phyloP scores from a whole-genome alignment of 768 basidiomycete species.

The Lactarius tabidus region DNA sequence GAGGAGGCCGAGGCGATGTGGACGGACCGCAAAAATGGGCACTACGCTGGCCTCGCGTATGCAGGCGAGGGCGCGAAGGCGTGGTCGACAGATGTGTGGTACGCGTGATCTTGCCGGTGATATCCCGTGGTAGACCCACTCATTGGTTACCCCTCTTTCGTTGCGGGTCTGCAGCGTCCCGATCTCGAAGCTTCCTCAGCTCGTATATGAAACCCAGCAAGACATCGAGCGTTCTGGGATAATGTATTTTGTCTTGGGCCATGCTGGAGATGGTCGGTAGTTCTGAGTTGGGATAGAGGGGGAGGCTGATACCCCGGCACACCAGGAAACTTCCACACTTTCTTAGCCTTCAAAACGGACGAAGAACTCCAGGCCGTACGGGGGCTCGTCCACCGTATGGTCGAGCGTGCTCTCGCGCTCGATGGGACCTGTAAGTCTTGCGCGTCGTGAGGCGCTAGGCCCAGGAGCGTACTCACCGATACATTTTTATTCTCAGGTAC shows the following conservation, averaged over 20 bases:
- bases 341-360: slow-evolving; percentile 37
- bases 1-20: slow-evolving; percentile 72
- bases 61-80: slow-evolving; percentile 49
- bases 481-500: slow-evolving; percentile 42
- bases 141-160: too few relatives aligned
- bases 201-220: slow-evolving; percentile 65
- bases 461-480: too few relatives aligned
- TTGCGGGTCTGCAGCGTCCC: slow-evolving; percentile 55
- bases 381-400: slow-evolving; percentile 53
- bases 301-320: not conserved
- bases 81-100: slow-evolving; percentile 80
- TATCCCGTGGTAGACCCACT: too few relatives aligned
- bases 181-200: slow-evolving; percentile 57
- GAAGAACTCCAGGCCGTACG: slow-evolving; percentile 35
- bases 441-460: slow-evolving; percentile 22
- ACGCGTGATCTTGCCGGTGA: slow-evolving; percentile 26
- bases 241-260: slow-evolving; percentile 63
- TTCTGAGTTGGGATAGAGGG: slow-evolving; percentile 13
- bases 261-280: slow-evolving; percentile 66
- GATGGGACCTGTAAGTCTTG: slow-evolving; percentile 61
- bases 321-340: slow-evolving; percentile 43
- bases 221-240: slow-evolving; percentile 59
- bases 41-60: slow-evolving; percentile 52
- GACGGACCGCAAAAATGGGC: slow-evolving; percentile 66
- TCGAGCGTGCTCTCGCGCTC: slow-evolving; percentile 59